Percentiles rank a stretch among this genome's conserved stretches.
Evolutionary conservation across 2,329 filamentous ascomycete genomes (phyloP).

Genomic region (Xenosphaeropsis pyriputrescens): DNA sequence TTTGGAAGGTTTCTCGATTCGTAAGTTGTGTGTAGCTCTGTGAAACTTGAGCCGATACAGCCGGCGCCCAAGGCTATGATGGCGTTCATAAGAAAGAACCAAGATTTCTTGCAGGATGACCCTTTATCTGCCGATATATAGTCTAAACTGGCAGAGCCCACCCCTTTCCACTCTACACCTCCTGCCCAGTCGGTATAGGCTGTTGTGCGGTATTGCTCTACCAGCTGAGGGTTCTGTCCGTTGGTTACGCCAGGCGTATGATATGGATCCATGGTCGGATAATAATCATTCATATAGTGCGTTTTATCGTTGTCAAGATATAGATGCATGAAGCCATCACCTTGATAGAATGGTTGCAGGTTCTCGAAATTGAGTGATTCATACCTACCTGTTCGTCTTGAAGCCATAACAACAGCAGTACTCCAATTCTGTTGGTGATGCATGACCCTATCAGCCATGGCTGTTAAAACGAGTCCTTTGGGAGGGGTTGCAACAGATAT

Average conservation of each 20-base stretch:
- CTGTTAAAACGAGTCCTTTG: too few species aligned
- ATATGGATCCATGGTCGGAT: slow-evolving; percentile 8
- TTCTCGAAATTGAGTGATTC: slow-evolving; percentile 5
- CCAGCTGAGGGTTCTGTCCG: slow-evolving; percentile 5
- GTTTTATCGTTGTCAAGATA: slow-evolving; percentile 7
- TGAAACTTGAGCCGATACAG: too few species aligned
- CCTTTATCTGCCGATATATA: slow-evolving; percentile 6
- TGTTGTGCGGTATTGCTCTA: slow-evolving; percentile 4
- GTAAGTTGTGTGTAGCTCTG: too few species aligned
- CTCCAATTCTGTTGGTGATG: slow-evolving; percentile 6
- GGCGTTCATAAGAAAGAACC: slow-evolving; percentile 8
- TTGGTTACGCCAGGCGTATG: slow-evolving; percentile 8
- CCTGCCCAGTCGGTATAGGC: slow-evolving; percentile 7
- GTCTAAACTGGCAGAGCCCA: slow-evolving; percentile 6
- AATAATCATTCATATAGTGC: slow-evolving; percentile 7
- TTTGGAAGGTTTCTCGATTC: too few species aligned
- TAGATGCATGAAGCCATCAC: slow-evolving; percentile 7
- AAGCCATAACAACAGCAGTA: slow-evolving; percentile 7
- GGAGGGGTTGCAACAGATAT: too few species aligned
- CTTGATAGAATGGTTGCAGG: slow-evolving; percentile 4
- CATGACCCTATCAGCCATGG: slow-evolving; percentile 7
- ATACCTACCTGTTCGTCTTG: slow-evolving; percentile 5
- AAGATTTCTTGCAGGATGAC: slow-evolving; percentile 6
- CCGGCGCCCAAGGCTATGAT: slow-evolving; percentile 2
- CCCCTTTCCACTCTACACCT: slow-evolving; percentile 6